Conservation (phyloP, 192 early-diverging fungal genomes). For the Linnemannia zychae region DNA sequence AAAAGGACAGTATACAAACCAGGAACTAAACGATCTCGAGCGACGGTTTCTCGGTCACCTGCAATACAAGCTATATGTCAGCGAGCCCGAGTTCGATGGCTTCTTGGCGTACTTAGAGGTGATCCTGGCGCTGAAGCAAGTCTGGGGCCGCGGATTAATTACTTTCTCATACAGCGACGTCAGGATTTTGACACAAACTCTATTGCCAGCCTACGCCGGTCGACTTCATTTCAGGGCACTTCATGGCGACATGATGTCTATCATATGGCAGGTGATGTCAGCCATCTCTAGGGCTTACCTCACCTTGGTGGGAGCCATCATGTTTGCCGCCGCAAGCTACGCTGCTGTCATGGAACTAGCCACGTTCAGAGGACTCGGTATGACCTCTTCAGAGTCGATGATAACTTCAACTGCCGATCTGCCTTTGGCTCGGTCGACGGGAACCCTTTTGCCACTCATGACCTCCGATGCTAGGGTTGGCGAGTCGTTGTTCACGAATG, state of each 20-base stretch:
- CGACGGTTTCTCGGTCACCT: constrained; percentile 57
- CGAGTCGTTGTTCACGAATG: not conserved
- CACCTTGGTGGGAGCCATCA: constrained; percentile 34
- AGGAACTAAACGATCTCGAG: constrained; percentile 58
- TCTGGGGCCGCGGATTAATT: constrained; percentile 52
- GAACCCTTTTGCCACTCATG: not conserved
- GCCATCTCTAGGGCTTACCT: constrained; percentile 41
- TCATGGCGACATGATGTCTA: constrained; percentile 41
- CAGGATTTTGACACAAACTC: constrained; percentile 56
- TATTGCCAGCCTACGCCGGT: constrained; percentile 51
- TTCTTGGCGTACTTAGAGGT: constrained; percentile 64
- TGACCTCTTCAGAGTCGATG: not conserved
- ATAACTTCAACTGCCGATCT: not conserved
- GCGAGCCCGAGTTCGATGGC: constrained; percentile 57
- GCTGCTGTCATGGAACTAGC: constrained; percentile 30
- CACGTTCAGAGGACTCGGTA: not conserved
- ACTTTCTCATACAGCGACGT: constrained; percentile 61
- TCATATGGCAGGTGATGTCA: constrained; percentile 52
- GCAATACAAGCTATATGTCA: constrained; percentile 58
- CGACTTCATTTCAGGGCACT: constrained; percentile 55
- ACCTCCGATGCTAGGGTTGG: not conserved
- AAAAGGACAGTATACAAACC: constrained; percentile 40
- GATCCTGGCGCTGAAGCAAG: constrained; percentile 54
- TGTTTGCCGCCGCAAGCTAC: constrained; percentile 46
- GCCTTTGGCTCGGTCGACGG: not conserved